phyloP scores from a whole-genome alignment of 352 stramenopile species.

The Blastocystis sp. region DNA sequence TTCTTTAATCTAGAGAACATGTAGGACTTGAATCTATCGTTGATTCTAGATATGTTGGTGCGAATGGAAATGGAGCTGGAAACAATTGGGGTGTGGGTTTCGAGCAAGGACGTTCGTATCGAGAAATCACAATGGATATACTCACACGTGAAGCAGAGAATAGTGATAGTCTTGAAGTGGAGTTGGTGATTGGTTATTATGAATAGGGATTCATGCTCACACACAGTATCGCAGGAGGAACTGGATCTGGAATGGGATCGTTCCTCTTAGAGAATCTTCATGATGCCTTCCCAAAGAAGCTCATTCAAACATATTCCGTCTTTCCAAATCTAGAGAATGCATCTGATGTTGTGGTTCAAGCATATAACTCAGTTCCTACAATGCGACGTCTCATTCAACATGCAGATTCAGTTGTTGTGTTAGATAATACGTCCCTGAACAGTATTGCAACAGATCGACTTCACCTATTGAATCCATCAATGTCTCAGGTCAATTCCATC shows the following conservation, averaged over 20 bases:
- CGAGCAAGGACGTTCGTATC: conserved; percentile 81
- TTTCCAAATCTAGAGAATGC: conserved; percentile 55
- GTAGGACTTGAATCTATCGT: conserved; percentile 68
- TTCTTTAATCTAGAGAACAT: conserved; percentile 98
- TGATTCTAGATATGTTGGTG: conserved; percentile 69
- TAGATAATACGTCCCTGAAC: conserved; percentile 98
- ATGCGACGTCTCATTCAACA: conserved; percentile 94
- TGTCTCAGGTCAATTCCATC: conserved; percentile 77
- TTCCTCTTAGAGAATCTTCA: conserved; percentile 96
- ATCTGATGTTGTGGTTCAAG: conserved; percentile 92
- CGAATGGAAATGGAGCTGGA: conserved; percentile 79
- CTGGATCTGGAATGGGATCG: conserved; percentile 93
- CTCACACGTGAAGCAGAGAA: conserved; percentile 92
- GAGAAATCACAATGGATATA: conserved; percentile 97
- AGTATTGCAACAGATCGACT: conserved; percentile 81
- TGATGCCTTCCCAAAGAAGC: conserved; percentile 98
- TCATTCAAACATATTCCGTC: conserved; percentile 94
- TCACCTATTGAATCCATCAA: conserved; percentile 78
- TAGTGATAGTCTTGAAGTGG: conserved; percentile 81
- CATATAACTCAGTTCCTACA: conserved; percentile 96
- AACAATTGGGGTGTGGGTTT: conserved; percentile 88
- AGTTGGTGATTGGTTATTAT: not conserved
- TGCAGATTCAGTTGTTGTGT: conserved; percentile 92
- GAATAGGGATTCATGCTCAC: conserved; percentile 88
- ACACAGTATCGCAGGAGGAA: conserved; percentile 97